Percentiles rank a stretch among this genome's conserved stretches.
These are phyloP conservation scores for Fusarium sp. DNA, from an alignment of 2,329 filamentous ascomycete genomes.

Conservation along the genomic window DNA sequence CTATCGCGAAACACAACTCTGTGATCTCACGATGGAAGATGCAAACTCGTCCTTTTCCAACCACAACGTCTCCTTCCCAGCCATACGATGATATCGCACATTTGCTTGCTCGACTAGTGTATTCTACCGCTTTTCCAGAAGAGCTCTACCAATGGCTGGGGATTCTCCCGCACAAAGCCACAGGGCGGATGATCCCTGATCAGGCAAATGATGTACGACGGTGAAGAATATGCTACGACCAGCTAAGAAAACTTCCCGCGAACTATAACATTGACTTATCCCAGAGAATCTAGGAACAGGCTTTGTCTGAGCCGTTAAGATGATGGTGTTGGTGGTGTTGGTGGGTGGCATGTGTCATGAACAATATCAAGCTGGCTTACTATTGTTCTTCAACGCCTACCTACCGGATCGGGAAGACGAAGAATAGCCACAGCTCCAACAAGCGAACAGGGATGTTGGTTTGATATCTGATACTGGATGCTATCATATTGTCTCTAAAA, in stretches of 20 bases:
- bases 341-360: constrained; percentile 30
- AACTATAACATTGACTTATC: background rate
- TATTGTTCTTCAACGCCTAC: constrained; percentile 40
- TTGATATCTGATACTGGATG: background rate
- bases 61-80: background rate
- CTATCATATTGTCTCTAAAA: background rate
- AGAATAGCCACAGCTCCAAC: constrained; percentile 16
- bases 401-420: constrained; percentile 10
- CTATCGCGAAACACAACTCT: background rate
- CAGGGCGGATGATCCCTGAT: background rate
- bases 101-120: background rate
- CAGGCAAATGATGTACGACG: background rate
- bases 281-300: background rate
- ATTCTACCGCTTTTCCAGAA: constrained; percentile 34
- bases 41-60: background rate
- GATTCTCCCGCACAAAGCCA: constrained; percentile 3
- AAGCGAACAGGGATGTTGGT: background rate
- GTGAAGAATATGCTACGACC: constrained; percentile 1
- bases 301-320: constrained; percentile 10
- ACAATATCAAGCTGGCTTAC: constrained; percentile 39
- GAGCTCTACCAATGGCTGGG: background rate
- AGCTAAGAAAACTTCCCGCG: background rate
- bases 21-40: background rate
- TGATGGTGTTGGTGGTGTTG: constrained; percentile 11
- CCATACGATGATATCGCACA: background rate